These are phyloP conservation scores for Plasmodium fragile DNA, from an alignment of 169 alveolate species.

Conservation along the genomic window DNA sequence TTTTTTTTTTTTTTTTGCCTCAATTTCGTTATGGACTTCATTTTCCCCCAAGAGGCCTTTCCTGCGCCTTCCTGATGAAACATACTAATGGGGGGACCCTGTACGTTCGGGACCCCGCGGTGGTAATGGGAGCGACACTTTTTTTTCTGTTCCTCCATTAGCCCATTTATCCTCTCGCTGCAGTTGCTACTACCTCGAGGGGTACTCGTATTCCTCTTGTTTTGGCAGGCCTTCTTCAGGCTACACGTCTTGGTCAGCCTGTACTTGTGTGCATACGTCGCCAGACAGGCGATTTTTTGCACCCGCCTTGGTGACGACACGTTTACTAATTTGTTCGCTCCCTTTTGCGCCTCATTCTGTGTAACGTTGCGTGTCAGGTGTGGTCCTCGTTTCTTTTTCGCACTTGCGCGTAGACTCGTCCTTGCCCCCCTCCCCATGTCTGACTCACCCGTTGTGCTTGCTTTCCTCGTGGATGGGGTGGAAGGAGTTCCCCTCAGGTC, in stretches of 20 bases:
- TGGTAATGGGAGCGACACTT: background rate
- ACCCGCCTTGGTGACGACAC: background rate
- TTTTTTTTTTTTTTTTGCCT: background rate
- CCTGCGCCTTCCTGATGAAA: background rate
- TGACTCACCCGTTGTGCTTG: background rate
- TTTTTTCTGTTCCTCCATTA: background rate
- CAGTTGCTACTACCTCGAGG: background rate
- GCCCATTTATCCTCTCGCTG: background rate
- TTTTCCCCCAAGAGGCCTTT: background rate
- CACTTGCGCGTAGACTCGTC: background rate
- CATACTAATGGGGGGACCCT: background rate
- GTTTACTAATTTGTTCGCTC: background rate
- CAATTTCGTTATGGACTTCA: background rate
- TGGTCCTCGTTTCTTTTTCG: background rate
- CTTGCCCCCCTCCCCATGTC: background rate
- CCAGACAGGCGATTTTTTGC: background rate
- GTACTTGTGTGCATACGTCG: background rate
- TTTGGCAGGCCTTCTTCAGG: background rate
- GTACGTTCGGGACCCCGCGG: background rate
- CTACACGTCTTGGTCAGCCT: background rate
- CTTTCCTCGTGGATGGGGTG: background rate
- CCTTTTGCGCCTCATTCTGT: background rate
- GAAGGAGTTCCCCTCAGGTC: background rate
- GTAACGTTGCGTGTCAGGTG: background rate
- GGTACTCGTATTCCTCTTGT: background rate